Base-by-base conservation (phyloP, 805 yeast genomes). In the Starmerella sp. region DNA sequence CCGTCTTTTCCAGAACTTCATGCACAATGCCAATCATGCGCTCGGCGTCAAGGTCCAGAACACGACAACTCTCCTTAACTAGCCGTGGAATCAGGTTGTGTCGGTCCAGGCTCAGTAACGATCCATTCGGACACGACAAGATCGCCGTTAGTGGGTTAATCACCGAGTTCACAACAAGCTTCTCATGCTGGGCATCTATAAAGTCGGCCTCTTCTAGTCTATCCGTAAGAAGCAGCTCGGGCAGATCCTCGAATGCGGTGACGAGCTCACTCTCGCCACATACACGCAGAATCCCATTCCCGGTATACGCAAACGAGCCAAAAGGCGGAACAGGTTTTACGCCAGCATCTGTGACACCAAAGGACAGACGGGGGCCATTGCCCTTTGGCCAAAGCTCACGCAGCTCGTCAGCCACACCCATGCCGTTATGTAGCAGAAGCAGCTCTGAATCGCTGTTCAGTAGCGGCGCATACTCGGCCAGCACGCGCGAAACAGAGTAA, bases 281-380 rank as follows among this genome's bases (percentile, higher is more conserved):
- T 15, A 17, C n/a, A 31, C 36, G 35, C 29, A 48, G 36, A 15
- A 30, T 47, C 52, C 91, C 95, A 37, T 67, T 65, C 0, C 93
- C 95, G n/a, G 85, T 90, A 69, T 84, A 95, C 36, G 73, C 73
- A 57, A 73, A 78, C 14, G 69, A 70, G 60, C 71, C 78, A 0
- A 74, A 74, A 15, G 70, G 63, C 17, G 70, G 61, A 6, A 67
- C 64, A 39, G 80, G 78, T 68, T 77, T 84, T 0, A 84, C 86
- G 11, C 96, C 97, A 67, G 91, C 97, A 4, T 86, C 79, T 45
- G 84, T 84, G 29, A 90, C 81, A 53, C 90, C 96, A 64, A 81
- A 85, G 63, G 75, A 79, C 6, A 88, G 56, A 14, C 71, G 73
- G 0, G 96, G 96, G 52, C 79, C 66, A 0, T 57, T 45, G 0